Evolutionary conservation across 495 filamentous ascomycete species (phyloP).

Genomic region (Podospora fimiseda): DNA sequence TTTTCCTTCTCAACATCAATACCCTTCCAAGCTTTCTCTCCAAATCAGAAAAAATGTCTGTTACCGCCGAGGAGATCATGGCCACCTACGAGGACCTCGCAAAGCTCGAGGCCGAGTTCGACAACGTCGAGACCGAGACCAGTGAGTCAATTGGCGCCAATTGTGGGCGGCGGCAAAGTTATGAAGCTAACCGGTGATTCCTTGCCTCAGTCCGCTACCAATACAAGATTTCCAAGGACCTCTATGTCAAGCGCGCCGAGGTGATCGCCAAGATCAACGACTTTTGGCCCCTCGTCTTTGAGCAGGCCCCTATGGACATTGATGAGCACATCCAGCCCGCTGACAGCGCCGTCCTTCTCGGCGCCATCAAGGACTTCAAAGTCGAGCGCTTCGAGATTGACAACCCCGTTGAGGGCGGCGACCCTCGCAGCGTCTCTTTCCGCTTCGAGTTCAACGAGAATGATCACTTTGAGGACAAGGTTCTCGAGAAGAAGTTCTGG

Average conservation of each 20-base stretch:
- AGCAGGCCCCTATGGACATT: constrained; percentile 73
- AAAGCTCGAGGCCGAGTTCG: constrained; percentile 63
- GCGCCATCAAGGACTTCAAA: constrained; percentile 53
- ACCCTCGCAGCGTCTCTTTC: constrained; percentile 60
- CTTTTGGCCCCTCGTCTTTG: constrained; percentile 87
- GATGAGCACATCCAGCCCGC: constrained; percentile 76
- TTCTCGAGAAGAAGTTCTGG: constrained; percentile 86
- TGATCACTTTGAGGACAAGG: constrained; percentile 63
- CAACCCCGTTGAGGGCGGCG: constrained; percentile 43
- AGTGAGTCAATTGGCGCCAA: constrained; percentile 41
- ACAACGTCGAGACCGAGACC: constrained; percentile 62
- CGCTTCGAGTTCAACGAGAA: constrained; percentile 60
- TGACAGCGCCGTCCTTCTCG: constrained; percentile 62
- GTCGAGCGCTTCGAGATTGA: constrained; percentile 73
- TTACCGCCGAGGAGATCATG: constrained; percentile 33
- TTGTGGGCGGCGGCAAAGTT: background rate
- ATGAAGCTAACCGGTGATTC: background rate
- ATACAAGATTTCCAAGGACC: constrained; percentile 43
- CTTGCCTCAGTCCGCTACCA: constrained; percentile 51
- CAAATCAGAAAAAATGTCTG: constrained; percentile 31
- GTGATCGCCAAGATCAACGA: constrained; percentile 61
- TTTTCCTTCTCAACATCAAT: background rate
- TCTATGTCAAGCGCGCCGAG: constrained; percentile 67
- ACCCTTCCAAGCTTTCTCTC: background rate
- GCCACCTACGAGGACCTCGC: constrained; percentile 52